Percentiles rank a stretch among this genome's conserved stretches.
Evolutionary conservation across 1,284 basidiomycete species (phyloP).

Genomic region (Puccinia coronata): DNA sequence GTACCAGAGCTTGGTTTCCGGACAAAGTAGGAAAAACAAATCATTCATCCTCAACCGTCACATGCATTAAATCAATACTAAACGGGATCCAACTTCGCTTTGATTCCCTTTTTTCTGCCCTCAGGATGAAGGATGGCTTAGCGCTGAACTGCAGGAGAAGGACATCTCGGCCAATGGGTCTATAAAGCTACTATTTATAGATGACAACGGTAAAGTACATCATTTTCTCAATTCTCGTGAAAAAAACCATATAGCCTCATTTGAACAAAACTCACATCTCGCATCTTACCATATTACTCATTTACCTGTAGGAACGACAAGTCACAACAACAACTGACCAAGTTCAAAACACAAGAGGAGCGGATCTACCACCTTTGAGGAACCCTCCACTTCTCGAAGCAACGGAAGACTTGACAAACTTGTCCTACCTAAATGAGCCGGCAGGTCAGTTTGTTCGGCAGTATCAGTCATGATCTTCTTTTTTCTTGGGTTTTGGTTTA

Average conservation of each 20-base stretch:
- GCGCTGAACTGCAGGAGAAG: constrained; percentile 72
- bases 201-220: constrained; percentile 80
- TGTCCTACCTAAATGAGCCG: constrained; percentile 97
- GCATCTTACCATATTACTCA: background rate
- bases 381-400: constrained; percentile 96
- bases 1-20: constrained; percentile 68
- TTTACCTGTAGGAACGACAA: constrained; percentile 66
- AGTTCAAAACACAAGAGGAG: constrained; percentile 71
- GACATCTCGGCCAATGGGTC: constrained; percentile 63
- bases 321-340: constrained; percentile 69
- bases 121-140: constrained; percentile 80
- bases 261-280: background rate
- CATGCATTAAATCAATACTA: background rate
- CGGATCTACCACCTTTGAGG: constrained; percentile 78
- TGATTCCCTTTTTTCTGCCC: too few species aligned
- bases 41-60: background rate
- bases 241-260: constrained; percentile 22
- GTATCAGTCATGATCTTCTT: constrained; percentile 13
- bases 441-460: constrained; percentile 67
- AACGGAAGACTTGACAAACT: constrained; percentile 93
- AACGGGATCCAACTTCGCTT: background rate
- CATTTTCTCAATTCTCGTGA: constrained; percentile 48
- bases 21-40: constrained; percentile 65
- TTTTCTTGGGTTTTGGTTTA: too few species aligned
- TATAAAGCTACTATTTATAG: constrained; percentile 75